These are phyloP conservation scores for Lablab purpureus DNA, from an alignment of 306 rosid genomes.

Conservation along the genomic window DNA sequence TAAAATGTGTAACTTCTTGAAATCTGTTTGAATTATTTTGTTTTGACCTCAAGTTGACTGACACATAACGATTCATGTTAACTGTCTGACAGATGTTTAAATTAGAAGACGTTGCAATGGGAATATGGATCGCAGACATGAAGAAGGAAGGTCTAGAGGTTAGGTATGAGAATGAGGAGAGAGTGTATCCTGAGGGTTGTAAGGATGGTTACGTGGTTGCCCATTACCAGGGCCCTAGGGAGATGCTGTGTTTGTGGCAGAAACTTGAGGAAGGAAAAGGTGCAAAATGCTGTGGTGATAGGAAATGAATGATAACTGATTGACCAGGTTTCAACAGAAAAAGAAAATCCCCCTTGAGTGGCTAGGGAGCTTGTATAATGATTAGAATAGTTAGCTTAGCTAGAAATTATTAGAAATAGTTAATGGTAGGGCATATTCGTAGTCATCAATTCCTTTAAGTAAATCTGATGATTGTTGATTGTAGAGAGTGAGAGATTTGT, in stretches of 20 bases:
- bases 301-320: conserved; percentile 54
- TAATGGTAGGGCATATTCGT: conserved; percentile 45
- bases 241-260: conserved; percentile 96
- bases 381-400: conserved; percentile 46
- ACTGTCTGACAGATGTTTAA: conserved; percentile 83
- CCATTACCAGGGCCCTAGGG: conserved; percentile 98
- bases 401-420: conserved; percentile 39
- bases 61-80: conserved; percentile 32
- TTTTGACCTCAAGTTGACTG: no score
- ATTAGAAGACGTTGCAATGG: conserved; percentile 99
- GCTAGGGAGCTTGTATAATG: conserved; percentile 42
- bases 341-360: conserved; percentile 37
- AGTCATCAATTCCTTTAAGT: conserved; percentile 33
- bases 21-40: not conserved
- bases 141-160: conserved; percentile 72
- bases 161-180: conserved; percentile 73
- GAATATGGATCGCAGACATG: conserved; percentile 94
- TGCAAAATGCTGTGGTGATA: conserved; percentile 77
- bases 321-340: conserved; percentile 35
- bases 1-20: conserved; percentile 12
- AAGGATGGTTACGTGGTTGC: conserved; percentile 91
- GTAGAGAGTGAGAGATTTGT: conserved; percentile 51
- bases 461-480: conserved; percentile 35
- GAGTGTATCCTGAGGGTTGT: conserved; percentile 78
- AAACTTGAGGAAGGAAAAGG: conserved; percentile 77